Evolutionary conservation across 2,329 filamentous ascomycete genomes (phyloP).

Genomic region (Xylariaceae sp.): DNA sequence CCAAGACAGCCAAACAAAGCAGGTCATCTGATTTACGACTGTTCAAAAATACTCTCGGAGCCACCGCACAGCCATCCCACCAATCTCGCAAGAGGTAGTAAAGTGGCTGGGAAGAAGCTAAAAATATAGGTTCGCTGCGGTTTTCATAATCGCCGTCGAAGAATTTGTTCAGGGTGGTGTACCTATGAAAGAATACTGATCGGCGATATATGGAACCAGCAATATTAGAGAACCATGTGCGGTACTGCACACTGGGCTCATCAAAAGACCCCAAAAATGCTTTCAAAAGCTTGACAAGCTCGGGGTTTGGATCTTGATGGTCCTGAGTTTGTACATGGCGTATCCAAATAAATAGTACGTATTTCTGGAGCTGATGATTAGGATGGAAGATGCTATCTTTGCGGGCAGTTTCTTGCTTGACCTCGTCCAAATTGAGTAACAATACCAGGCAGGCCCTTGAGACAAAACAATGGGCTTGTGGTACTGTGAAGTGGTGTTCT

Average conservation of each 20-base stretch:
- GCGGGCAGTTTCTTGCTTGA: background rate
- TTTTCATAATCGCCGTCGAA: background rate
- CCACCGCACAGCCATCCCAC: background rate
- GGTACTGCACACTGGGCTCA: constrained; percentile 6
- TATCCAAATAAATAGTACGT: constrained; percentile 6
- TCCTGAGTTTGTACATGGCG: constrained; percentile 11
- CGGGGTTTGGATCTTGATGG: background rate
- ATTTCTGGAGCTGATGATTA: constrained; percentile 1
- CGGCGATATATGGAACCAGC: too few relatives aligned
- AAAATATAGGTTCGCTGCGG: background rate
- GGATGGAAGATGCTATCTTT: background rate
- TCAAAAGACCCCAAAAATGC: constrained; percentile 7
- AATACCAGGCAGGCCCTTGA: constrained; percentile 7
- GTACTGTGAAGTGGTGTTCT: background rate
- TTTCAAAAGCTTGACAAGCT: constrained; percentile 6
- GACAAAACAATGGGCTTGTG: constrained; percentile 10
- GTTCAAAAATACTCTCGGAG: background rate
- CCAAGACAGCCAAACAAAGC: constrained; percentile 1
- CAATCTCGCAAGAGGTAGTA: constrained; percentile 7
- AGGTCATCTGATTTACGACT: background rate
- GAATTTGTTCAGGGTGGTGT: too few relatives aligned
- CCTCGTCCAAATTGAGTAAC: background rate
- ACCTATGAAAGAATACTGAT: too few relatives aligned
- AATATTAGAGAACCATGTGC: constrained; percentile 1
- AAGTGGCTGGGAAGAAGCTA: constrained; percentile 6